Percentiles rank a stretch among this genome's conserved stretches.
Conservation (phyloP, 2,329 filamentous ascomycete species). For the Colletotrichum limetticola region DNA sequence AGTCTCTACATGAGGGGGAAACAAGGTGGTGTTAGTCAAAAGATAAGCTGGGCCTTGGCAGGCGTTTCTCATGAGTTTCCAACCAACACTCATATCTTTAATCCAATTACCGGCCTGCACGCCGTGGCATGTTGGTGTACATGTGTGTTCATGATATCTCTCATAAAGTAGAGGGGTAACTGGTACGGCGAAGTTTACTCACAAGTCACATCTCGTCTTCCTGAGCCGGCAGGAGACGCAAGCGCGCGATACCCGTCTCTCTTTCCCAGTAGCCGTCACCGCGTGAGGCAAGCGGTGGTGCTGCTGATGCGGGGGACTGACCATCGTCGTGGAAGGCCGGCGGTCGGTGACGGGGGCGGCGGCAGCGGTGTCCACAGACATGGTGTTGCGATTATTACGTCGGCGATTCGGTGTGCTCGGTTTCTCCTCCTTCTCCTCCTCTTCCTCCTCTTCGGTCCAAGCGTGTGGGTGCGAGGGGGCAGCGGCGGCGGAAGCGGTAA, state of each 20-base stretch:
- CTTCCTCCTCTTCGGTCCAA: background rate
- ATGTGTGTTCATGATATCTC: no score
- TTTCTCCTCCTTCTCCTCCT: background rate
- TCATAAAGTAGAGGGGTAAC: background rate
- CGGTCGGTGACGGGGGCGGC: background rate
- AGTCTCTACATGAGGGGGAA: slow-evolving; percentile 40
- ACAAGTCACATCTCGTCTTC: slow-evolving; percentile 47
- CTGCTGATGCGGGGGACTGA: background rate
- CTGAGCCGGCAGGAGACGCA: slow-evolving; percentile 45
- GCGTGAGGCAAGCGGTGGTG: slow-evolving; percentile 14
- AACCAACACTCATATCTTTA: background rate
- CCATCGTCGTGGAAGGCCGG: background rate
- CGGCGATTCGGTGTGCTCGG: background rate
- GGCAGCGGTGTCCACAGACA: slow-evolving; percentile 20
- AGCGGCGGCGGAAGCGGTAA: background rate
- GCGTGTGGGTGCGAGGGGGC: background rate
- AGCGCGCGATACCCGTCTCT: slow-evolving; percentile 45
- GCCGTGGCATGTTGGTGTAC: no score
- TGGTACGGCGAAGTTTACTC: slow-evolving; percentile 28
- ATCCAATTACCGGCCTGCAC: background rate
- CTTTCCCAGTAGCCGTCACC: slow-evolving; percentile 34
- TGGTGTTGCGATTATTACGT: background rate
- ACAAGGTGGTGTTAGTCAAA: background rate
- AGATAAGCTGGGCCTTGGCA: background rate
- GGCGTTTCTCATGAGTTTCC: no score